Evolutionary conservation across 139 green algal species (phyloP), one percentile per base, ranked within the genome.

Genomic region (Micractinium sp.): DNA sequence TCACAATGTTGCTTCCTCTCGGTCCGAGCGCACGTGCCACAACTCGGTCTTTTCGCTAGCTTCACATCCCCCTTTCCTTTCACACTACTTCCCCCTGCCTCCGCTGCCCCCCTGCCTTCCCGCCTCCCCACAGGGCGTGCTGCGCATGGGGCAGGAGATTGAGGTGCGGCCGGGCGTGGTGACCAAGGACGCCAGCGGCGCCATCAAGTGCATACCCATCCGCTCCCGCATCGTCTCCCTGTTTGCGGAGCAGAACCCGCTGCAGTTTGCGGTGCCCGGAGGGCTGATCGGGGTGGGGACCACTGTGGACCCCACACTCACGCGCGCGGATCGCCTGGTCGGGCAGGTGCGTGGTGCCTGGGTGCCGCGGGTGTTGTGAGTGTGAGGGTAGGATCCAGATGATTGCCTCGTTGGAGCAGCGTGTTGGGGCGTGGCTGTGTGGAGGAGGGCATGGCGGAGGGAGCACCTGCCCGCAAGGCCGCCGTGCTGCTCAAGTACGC

Each of bases 231-330:
- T 99, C 92, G 96, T 99, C 31, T 96, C 96, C 36, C 94, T 99
- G 61, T 97, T 98, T 85, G 97, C 98, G n/a, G 98, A 99, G 94
- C 92, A 97, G 89, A 99, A 99, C 92, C 92, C 95, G 91, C 94
- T 99, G 91, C 86, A 99, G 94, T 99, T 96, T 88, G 98, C 98
- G 20, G 98, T 99, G 71, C 98, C 98, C 0, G 98, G 98, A 19
- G 98, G 98, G 25, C 95, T 99, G 81, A 99, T 99, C 87, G 98
- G 98, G 38, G 97, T 99, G 27, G 98, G 98, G n/a, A 99, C 98
- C 15, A 99, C 97, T 36, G 97, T 99, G 41, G 98, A 99, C 93
- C 98, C 98, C 60, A 99, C 97, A 19, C 94, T 99, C 39, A 99
- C 98, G 4, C 93, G 98, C 15, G 98, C 98, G 3, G 98, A 99